phyloP scores from a whole-genome alignment of 768 basidiomycete species.

The Guyanaporus albipodus region DNA sequence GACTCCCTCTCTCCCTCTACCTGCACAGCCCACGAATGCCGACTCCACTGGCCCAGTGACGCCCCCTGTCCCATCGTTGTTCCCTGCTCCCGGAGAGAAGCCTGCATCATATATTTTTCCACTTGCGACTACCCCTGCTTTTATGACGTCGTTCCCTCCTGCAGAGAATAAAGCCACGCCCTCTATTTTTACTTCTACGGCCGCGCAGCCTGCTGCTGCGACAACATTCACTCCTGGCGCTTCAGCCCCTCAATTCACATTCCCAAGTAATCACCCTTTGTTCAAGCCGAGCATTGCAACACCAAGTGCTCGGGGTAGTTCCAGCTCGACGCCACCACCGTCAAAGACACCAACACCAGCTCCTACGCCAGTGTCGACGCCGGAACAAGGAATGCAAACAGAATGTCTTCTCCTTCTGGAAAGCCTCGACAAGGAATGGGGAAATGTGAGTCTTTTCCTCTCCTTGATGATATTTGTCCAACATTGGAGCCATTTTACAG shows the following conservation, averaged over 20 bases:
- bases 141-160: not conserved
- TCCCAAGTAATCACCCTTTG: conserved; percentile 8
- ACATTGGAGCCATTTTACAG: conserved; percentile 28
- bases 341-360: conserved; percentile 2
- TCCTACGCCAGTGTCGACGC: conserved; percentile 22
- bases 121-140: conserved; percentile 1
- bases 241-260: conserved; percentile 6
- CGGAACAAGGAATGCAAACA: conserved; percentile 62
- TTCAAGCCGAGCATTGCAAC: conserved; percentile 6
- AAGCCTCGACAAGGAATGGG: conserved; percentile 49
- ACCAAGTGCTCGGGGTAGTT: conserved; percentile 1
- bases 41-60: conserved; percentile 41
- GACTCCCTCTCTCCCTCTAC: conserved; percentile 26
- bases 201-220: too few species aligned
- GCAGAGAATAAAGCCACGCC: too few species aligned
- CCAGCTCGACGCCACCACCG: conserved; percentile 4
- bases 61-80: conserved; percentile 42
- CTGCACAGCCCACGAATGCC: conserved; percentile 15
- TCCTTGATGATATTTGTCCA: not conserved
- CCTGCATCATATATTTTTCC: conserved; percentile 6
- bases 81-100: conserved; percentile 18
- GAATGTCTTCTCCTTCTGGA: conserved; percentile 53
- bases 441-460: conserved; percentile 44
- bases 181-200: too few species aligned
- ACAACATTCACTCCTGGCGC: conserved; percentile 4